Conservation (phyloP, 805 yeast species). For the Wickerhamiella parazyma region DNA sequence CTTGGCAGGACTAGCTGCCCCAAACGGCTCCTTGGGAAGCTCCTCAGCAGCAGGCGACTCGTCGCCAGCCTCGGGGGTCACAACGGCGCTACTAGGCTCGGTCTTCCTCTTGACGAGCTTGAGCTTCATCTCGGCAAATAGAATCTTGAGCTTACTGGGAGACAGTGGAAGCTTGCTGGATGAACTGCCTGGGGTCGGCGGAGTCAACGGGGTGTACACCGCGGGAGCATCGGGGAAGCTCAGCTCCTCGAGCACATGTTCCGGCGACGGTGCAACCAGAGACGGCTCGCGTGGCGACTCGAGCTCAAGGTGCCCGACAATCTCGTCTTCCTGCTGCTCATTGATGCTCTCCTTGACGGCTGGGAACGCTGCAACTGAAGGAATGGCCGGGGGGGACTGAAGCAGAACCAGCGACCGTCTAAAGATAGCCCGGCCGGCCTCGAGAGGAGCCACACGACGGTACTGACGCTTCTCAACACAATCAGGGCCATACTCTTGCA, state of each 20-base stretch:
- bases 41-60: no score
- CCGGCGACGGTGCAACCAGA: not conserved
- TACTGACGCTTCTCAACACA: slow-evolving; percentile 2
- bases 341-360: not conserved
- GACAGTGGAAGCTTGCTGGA: no score
- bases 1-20: no score
- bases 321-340: not conserved
- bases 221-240: not conserved
- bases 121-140: no score
- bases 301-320: not conserved
- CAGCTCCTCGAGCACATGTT: not conserved
- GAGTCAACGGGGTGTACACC: no score
- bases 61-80: no score
- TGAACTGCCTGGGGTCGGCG: no score
- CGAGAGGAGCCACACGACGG: not conserved
- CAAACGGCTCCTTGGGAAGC: no score
- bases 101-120: no score
- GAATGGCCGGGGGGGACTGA: not conserved
- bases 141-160: no score
- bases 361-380: not conserved
- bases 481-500: slow-evolving; percentile 4
- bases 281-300: not conserved
- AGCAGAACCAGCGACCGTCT: not conserved
- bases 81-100: no score
- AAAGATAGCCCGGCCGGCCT: not conserved